Base-by-base conservation (phyloP, 257 asterid species). In the Plantago major region DNA sequence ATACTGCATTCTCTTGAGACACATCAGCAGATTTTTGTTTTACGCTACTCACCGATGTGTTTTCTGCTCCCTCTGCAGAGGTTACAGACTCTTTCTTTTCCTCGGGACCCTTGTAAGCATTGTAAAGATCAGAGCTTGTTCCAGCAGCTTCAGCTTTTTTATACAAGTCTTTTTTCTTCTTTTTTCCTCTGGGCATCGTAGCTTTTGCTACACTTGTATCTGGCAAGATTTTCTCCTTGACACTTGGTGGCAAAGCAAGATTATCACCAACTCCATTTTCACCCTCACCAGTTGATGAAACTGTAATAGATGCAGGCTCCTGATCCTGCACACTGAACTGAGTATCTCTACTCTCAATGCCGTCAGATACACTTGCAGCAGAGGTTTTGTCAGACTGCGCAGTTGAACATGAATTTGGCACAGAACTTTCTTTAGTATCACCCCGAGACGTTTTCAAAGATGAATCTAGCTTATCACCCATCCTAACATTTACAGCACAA, bases 51-150 rank as follows among this genome's bases (percentile, higher is more conserved):
- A 74, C 66, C 59, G 83, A 69, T 64, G 66, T 26, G 63, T 64
- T 68, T 46, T 79, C 86, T 0, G 42, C 17, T 46, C 67, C 60
- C 60, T 74, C 89, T 14, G 65, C 62, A 53, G 86, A 56, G 67
- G 63, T 62, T n/a, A 51, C 70, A 48, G 47, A 26, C 42, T 83
- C 95, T 55, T 80, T 88, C 74, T 78, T 87, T 63, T 93, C 95
- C 62, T 93, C 97, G 4, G 97, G 97, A 40, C 94, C 94, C 79
- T 85, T 87, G 65, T 93, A 89, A 6, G 97, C 99, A 71, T 67
- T 79, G 70, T 93, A 93, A 53, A 87, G 88, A 78, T 89, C 99
- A 60, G 97, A 75, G 76, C 80, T 82, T 30, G 94, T 77, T 60
- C 87, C 92, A 12, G 89, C 89, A 63, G 93, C 95, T 68, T 93